Percentiles rank a stretch among this genome's conserved stretches.
Evolutionary conservation across 306 rosid genomes (phyloP).

Genomic region (Fragaria nilgerrensis): DNA sequence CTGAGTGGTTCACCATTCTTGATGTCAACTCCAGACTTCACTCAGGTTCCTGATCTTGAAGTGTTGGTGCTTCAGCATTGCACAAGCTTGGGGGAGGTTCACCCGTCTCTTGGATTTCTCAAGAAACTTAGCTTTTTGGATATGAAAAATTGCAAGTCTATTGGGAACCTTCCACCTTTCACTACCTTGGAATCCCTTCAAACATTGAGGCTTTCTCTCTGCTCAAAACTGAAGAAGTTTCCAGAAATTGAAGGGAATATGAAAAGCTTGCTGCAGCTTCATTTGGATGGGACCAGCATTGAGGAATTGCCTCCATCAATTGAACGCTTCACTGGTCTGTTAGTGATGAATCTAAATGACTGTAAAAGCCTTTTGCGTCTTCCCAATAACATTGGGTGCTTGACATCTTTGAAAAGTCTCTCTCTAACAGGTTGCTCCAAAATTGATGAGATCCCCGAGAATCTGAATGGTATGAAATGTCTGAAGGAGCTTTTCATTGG

Average conservation of each 20-base stretch:
- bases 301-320: background rate
- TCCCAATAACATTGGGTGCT: slow-evolving; percentile 13
- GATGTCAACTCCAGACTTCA: background rate
- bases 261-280: background rate
- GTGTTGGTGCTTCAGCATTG: slow-evolving; percentile 13
- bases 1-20: background rate
- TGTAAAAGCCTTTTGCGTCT: slow-evolving; percentile 12
- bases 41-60: background rate
- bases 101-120: slow-evolving; percentile 6
- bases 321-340: background rate
- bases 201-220: slow-evolving; percentile 2
- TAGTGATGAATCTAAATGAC: too few relatives aligned
- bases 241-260: background rate
- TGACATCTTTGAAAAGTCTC: slow-evolving; percentile 21
- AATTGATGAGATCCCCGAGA: slow-evolving; percentile 13
- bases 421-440: slow-evolving; percentile 14
- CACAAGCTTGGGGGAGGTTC: slow-evolving; percentile 11
- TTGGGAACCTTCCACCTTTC: background rate
- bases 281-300: background rate
- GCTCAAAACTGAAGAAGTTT: slow-evolving; percentile 11
- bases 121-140: background rate
- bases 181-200: background rate
- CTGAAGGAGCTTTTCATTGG: slow-evolving; percentile 16
- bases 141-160: background rate
- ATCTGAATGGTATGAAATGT: slow-evolving; percentile 9